Base-by-base conservation (phyloP, 192 early-diverging fungal genomes). In the Umbelopsis vinacea region DNA sequence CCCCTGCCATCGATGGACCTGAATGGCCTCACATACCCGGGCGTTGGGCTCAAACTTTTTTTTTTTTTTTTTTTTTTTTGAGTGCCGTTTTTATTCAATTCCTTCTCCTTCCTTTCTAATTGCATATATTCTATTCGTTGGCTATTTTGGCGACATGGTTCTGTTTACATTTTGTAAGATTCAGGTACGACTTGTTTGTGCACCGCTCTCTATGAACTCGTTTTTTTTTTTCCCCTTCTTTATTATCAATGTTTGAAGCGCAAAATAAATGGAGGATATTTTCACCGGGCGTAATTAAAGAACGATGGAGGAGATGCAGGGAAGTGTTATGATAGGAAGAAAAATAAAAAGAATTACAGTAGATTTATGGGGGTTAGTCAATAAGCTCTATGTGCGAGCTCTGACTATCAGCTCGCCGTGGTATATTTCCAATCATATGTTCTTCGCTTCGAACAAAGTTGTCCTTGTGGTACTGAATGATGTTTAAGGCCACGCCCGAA, bases 381-480 rank as follows among this genome's bases (percentile, higher is more conserved):
- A 63, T 63, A 15, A 63, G 57, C 57, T 35, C 57, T 29, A 19
- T 37, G 19, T 63, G 33, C 26, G 57, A 63, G 12, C 33, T 63
- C 33, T 37, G 29, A 63, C 57, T 63, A 37, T 63, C 19, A 19
- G 57, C 57, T 63, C 57, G 57, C 3, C 57, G 57, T 38, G 57
- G 57, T 63, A 63, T 38, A 63, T 63, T 35, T 63, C 57, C 57
- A 63, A 63, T 63, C 57, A 63, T 63, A 37, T 37, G 33, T 63
- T 63, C 57, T 35, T 63, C 57, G 29, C 4, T 63, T 19, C 57
- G 57, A 63, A 63, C 33, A 37, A 63, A 63, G 19, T 63, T 63
- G 26, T 63, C 57, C 33, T 63, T 63, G 33, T 63, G 57, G 33
- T 63, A 63, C 26, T 63, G 57, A 63, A 63, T 63, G 57, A 63